These are phyloP conservation scores for Huntiella bhutanensis DNA, from an alignment of 2,329 filamentous ascomycete species.

Conservation along the genomic window DNA sequence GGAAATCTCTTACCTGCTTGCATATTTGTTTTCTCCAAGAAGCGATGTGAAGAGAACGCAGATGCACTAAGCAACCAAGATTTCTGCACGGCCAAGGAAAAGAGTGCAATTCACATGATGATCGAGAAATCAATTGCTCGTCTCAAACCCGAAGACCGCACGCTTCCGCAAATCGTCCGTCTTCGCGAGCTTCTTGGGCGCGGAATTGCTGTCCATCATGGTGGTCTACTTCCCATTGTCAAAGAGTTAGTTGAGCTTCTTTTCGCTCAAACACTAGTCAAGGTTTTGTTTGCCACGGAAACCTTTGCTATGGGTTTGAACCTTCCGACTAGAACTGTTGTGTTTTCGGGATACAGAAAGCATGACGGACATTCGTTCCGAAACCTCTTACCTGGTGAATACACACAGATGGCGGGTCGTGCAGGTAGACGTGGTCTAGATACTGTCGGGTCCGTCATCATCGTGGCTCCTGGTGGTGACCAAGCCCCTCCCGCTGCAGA, in stretches of 20 bases:
- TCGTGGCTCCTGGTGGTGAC: slow-evolving; percentile 64
- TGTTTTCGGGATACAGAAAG: slow-evolving; percentile 93
- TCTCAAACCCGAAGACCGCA: slow-evolving; percentile 73
- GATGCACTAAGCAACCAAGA: slow-evolving; percentile 89
- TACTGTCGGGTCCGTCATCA: slow-evolving; percentile 81
- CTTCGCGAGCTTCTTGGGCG: slow-evolving; percentile 68
- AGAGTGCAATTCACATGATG: slow-evolving; percentile 93
- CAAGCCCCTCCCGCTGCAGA: slow-evolving; percentile 75
- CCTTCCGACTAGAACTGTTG: slow-evolving; percentile 82
- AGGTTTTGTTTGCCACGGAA: slow-evolving; percentile 92
- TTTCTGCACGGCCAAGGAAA: slow-evolving; percentile 81
- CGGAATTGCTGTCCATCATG: slow-evolving; percentile 91
- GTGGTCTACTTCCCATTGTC: slow-evolving; percentile 82
- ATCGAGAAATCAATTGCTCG: slow-evolving; percentile 88
- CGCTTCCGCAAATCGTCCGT: slow-evolving; percentile 79
- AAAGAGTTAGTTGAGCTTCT: slow-evolving; percentile 96
- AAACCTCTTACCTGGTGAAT: slow-evolving; percentile 82
- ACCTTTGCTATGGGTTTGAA: slow-evolving; percentile 98
- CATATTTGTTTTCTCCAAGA: slow-evolving; percentile 98
- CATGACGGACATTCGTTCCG: slow-evolving; percentile 86
- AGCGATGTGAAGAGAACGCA: slow-evolving; percentile 90
- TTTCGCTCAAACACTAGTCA: slow-evolving; percentile 86
- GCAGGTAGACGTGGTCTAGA: slow-evolving; percentile 86
- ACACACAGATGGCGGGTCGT: slow-evolving; percentile 95
- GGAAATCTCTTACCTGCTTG: slow-evolving; percentile 75